Conservation (phyloP, 1,284 basidiomycete species). For the Pulchroboletus neoregius region DNA sequence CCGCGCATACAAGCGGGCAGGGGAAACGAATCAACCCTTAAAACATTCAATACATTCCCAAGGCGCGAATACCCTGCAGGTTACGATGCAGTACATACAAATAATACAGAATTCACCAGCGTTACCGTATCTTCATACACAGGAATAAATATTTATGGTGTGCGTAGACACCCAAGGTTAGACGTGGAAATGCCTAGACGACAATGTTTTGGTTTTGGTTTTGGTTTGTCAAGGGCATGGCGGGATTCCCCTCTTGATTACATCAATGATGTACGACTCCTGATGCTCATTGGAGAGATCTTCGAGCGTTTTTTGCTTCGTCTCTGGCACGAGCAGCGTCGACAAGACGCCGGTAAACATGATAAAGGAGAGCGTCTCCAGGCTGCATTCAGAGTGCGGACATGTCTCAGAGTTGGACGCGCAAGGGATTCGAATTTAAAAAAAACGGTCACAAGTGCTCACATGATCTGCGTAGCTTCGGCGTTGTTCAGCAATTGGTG, state of each 20-base stretch:
- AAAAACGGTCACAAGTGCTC: background rate
- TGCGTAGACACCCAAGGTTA: too few species aligned
- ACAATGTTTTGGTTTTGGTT: too few species aligned
- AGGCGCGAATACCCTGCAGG: background rate
- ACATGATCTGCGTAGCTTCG: slow-evolving; percentile 39
- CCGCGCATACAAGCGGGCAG: background rate
- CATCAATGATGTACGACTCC: slow-evolving; percentile 40
- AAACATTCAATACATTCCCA: background rate
- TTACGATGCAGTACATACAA: slow-evolving; percentile 3
- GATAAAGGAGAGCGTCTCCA: slow-evolving; percentile 51
- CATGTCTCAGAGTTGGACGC: slow-evolving; percentile 3
- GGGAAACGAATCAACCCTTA: background rate
- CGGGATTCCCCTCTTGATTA: slow-evolving; percentile 16
- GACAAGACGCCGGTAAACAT: slow-evolving; percentile 59
- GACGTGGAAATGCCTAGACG: background rate
- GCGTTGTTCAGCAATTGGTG: slow-evolving; percentile 63
- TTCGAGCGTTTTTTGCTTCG: slow-evolving; percentile 53
- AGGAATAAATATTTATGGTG: too few species aligned
- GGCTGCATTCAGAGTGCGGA: slow-evolving; percentile 22
- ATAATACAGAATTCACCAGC: background rate
- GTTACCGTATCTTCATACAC: too few species aligned
- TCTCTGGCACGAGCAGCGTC: slow-evolving; percentile 60
- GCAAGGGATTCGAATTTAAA: too few species aligned
- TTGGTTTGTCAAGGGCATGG: background rate
- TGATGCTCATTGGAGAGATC: slow-evolving; percentile 53